A percentile compares a stretch with the other conserved stretches of the same genome.
These are phyloP conservation scores for Aspergillus sp. DNA, from an alignment of 2,329 filamentous ascomycete species.

Conservation along the genomic window DNA sequence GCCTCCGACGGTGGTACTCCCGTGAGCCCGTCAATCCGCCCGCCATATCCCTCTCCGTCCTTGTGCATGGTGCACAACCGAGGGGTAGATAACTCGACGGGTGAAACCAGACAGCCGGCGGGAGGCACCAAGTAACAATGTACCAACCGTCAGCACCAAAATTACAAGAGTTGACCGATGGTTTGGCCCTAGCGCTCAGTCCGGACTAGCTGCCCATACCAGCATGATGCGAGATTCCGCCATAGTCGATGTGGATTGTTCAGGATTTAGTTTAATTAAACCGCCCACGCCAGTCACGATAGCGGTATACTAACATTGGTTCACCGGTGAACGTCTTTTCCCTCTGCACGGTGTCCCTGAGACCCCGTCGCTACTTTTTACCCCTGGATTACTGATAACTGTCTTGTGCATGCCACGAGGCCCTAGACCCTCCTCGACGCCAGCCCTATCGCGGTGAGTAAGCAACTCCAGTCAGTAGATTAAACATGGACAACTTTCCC, in stretches of 20 bases:
- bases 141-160: too few species aligned
- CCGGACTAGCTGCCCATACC: not conserved
- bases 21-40: not conserved
- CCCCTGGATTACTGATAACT: not conserved
- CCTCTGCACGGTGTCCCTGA: too few species aligned
- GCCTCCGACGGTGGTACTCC: not conserved
- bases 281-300: not conserved
- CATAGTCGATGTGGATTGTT: not conserved
- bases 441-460: not conserved
- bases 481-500: not conserved
- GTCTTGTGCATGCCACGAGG: not conserved
- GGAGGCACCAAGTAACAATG: too few species aligned
- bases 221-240: constrained; percentile 6
- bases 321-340: too few species aligned
- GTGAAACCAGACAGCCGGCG: too few species aligned
- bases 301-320: not conserved
- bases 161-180: not conserved
- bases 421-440: too few species aligned
- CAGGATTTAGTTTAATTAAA: not conserved
- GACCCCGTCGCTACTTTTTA: not conserved
- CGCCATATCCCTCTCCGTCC: not conserved
- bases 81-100: too few species aligned
- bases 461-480: not conserved
- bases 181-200: not conserved
- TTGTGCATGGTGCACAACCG: not conserved